A percentile compares a stretch with the other conserved stretches of the same genome.
phyloP scores from a whole-genome alignment of 768 basidiomycete genomes.

The Phaeotremella fagi region DNA sequence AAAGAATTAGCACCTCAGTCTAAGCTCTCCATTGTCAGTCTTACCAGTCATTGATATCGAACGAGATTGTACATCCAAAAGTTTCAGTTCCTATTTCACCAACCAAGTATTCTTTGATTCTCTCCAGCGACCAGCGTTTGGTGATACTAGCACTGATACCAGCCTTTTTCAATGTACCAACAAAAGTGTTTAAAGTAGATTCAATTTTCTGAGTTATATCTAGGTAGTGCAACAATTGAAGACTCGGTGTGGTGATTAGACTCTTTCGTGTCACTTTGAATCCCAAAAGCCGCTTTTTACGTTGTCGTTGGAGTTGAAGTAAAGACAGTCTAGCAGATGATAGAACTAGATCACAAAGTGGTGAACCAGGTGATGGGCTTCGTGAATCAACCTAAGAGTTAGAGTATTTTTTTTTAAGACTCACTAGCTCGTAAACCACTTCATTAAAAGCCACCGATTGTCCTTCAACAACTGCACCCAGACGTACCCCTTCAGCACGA shows the following conservation, averaged over 20 bases:
- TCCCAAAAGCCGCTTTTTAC: constrained; percentile 19
- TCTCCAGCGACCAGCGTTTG: neutral
- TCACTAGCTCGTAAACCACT: too few relatives aligned
- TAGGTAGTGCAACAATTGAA: constrained; percentile 23
- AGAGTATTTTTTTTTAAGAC: too few relatives aligned
- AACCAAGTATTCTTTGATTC: neutral
- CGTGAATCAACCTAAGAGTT: too few relatives aligned
- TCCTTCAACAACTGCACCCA: constrained; percentile 10
- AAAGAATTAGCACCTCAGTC: too few relatives aligned
- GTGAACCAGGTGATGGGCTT: too few relatives aligned
- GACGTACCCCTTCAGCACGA: constrained; percentile 10
- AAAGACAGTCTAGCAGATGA: constrained; percentile 17
- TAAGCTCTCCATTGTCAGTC: neutral
- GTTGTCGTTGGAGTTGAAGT: constrained; percentile 20
- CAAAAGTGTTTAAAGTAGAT: constrained; percentile 15
- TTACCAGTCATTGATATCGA: constrained; percentile 11
- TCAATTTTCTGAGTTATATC: constrained; percentile 4
- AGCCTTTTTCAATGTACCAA: constrained; percentile 3
- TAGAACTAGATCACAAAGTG: constrained; percentile 27
- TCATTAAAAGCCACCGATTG: constrained; percentile 2
- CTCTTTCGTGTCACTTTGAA: neutral
- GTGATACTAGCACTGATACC: constrained; percentile 7
- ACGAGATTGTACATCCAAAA: constrained; percentile 6
- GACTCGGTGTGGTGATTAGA: constrained; percentile 22
- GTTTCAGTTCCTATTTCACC: neutral